These are phyloP conservation scores for Ambrosiella xylebori DNA, from an alignment of 2,329 filamentous ascomycete genomes.

Conservation along the genomic window DNA sequence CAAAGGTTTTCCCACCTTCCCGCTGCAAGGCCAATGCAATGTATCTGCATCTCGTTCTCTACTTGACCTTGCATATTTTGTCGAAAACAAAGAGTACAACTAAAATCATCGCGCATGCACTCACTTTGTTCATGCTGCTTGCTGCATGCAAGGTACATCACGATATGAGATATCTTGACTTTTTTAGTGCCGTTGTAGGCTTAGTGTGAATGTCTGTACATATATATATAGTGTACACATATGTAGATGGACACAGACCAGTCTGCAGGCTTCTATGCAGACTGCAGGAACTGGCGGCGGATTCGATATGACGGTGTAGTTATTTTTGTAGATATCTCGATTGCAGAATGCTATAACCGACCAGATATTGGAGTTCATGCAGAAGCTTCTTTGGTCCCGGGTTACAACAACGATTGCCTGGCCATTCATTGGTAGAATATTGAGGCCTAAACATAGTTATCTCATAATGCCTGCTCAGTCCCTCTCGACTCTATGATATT, in stretches of 20 bases:
- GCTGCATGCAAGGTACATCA: not conserved
- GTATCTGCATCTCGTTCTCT: not conserved
- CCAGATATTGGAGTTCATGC: too few relatives aligned
- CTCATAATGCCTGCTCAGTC: too few relatives aligned
- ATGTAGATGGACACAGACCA: not conserved
- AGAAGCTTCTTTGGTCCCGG: too few relatives aligned
- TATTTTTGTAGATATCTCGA: not conserved
- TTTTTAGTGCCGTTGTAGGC: not conserved
- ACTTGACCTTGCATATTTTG: not conserved
- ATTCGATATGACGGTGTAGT: not conserved
- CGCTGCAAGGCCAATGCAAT: not conserved
- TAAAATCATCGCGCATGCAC: not conserved
- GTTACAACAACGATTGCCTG: too few relatives aligned
- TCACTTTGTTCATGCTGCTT: not conserved
- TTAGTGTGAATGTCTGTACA: too few relatives aligned
- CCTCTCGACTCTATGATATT: too few relatives aligned
- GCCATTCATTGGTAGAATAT: too few relatives aligned
- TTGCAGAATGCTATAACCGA: too few relatives aligned
- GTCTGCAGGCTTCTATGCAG: not conserved
- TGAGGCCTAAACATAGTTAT: too few relatives aligned
- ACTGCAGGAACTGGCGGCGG: not conserved
- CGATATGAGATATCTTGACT: not conserved
- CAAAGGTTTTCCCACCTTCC: not conserved
- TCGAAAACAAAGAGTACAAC: not conserved
- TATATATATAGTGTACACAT: too few relatives aligned